Conservation (phyloP, 164 flowering plant species). For the Dillenia suffruticosa region DNA sequence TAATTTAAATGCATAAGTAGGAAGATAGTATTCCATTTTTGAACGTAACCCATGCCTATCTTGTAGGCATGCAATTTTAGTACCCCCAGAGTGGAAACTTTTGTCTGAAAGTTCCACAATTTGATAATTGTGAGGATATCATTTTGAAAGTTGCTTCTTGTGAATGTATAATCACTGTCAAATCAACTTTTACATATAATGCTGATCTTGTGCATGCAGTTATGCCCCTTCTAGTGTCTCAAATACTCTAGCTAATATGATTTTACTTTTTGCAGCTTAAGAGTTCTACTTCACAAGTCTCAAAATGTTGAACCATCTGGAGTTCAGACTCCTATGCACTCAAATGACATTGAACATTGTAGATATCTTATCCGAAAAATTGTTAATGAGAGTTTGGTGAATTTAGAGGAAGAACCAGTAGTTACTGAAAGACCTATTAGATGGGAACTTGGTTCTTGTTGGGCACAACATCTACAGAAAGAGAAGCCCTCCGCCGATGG, state of each 20-base stretch:
- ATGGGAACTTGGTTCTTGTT: conserved; percentile 94
- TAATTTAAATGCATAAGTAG: too few species aligned
- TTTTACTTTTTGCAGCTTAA: conserved; percentile 54
- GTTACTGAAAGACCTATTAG: conserved; percentile 39
- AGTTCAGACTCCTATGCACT: conserved; percentile 20
- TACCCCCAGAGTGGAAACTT: too few species aligned
- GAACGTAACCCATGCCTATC: not conserved
- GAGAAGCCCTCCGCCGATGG: conserved; percentile 39
- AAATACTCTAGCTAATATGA: not conserved
- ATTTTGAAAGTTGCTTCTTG: too few species aligned
- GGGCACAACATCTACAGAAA: conserved; percentile 87
- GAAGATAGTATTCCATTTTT: not conserved
- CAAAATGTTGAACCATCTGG: conserved; percentile 25
- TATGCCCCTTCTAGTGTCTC: too few species aligned
- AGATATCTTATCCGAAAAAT: conserved; percentile 37
- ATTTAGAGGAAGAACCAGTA: conserved; percentile 32
- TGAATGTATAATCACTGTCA: too few species aligned
- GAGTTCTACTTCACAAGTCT: conserved; percentile 58
- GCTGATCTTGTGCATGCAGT: too few species aligned
- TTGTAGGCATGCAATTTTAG: not conserved
- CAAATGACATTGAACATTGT: conserved; percentile 34
- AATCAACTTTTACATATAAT: too few species aligned
- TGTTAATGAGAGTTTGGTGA: conserved; percentile 52
- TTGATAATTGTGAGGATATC: too few species aligned
- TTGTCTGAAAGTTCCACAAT: too few species aligned